A percentile compares a stretch with the other conserved stretches of the same genome.
These are phyloP conservation scores for Chlorella sp. DNA, from an alignment of 139 green algal genomes.

Conservation along the genomic window DNA sequence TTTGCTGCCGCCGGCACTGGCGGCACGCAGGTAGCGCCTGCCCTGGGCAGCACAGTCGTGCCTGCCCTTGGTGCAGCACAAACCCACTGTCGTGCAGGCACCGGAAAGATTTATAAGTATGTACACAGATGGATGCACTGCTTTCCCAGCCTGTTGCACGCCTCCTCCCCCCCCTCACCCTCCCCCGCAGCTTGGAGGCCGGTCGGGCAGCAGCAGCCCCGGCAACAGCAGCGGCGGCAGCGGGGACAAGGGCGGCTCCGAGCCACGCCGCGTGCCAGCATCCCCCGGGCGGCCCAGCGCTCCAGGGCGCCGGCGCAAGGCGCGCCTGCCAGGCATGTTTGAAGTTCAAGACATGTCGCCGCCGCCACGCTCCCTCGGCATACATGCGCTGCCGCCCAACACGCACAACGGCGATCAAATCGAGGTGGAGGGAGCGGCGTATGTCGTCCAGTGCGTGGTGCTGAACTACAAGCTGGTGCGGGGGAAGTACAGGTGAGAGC, in stretches of 20 bases:
- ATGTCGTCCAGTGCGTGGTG: constrained; percentile 40
- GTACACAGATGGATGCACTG: background rate
- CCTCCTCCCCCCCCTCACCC: background rate
- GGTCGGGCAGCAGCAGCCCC: background rate
- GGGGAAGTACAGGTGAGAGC: constrained; percentile 42
- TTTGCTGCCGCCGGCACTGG: background rate
- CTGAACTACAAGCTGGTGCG: constrained; percentile 61
- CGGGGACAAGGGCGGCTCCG: background rate
- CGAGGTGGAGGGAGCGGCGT: constrained; percentile 48
- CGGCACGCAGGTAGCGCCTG: background rate
- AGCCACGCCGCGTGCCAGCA: background rate
- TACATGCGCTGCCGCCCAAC: constrained; percentile 53
- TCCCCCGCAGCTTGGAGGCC: background rate
- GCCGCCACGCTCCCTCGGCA: constrained; percentile 45
- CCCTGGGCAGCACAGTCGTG: background rate
- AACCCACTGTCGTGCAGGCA: background rate
- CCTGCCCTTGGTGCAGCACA: no score
- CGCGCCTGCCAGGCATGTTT: constrained; percentile 42
- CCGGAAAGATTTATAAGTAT: no score
- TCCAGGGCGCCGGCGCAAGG: background rate
- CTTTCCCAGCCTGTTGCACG: background rate
- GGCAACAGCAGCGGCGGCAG: background rate
- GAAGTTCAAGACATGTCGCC: constrained; percentile 60
- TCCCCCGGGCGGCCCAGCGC: no score
- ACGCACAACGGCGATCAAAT: constrained; percentile 70